Evolutionary conservation across 257 asterid species (phyloP).

Genomic region (Penstemon davidsonii): DNA sequence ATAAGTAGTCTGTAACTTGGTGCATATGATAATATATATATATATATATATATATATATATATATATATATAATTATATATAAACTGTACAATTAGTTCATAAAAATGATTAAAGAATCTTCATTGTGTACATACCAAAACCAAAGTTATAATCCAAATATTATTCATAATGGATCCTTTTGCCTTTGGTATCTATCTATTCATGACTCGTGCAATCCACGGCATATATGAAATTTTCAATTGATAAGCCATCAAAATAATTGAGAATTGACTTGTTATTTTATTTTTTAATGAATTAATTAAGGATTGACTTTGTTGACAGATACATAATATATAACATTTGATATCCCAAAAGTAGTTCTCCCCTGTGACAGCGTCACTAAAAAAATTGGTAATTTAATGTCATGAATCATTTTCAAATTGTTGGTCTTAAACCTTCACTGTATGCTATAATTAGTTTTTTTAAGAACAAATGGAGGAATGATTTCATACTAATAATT

Average conservation of each 20-base stretch:
- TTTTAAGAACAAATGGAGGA: too few relatives aligned
- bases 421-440: too few relatives aligned
- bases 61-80: too few relatives aligned
- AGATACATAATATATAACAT: not conserved
- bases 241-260: slow-evolving; percentile 26
- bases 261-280: slow-evolving; percentile 33
- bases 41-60: too few relatives aligned
- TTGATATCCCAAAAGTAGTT: not conserved
- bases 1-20: too few relatives aligned
- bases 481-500: too few relatives aligned
- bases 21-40: too few relatives aligned
- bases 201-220: not conserved
- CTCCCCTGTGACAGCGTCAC: not conserved
- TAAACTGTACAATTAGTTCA: not conserved
- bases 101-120: slow-evolving; percentile 26
- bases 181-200: slow-evolving; percentile 28
- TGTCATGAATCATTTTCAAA: too few relatives aligned
- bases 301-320: too few relatives aligned
- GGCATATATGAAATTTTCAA: not conserved
- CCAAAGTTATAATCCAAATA: slow-evolving; percentile 34
- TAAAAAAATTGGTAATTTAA: slow-evolving; percentile 29
- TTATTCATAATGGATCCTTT: slow-evolving; percentile 32
- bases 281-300: too few relatives aligned
- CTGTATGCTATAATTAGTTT: too few relatives aligned
- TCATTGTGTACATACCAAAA: slow-evolving; percentile 28